phyloP scores from a whole-genome alignment of 345 rosid species.

The Cardamine chenopodiifolia region DNA sequence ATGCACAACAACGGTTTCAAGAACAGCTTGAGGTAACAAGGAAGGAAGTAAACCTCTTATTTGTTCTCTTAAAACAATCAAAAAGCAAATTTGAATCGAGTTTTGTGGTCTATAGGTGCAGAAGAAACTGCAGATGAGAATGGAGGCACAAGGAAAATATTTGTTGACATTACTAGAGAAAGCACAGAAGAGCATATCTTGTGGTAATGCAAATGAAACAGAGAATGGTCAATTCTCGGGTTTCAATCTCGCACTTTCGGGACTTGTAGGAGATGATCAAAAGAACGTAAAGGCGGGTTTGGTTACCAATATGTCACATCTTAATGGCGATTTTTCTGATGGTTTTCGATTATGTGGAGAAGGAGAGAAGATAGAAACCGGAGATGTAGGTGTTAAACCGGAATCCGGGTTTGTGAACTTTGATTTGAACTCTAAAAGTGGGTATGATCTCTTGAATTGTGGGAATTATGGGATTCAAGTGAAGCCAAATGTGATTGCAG shows the following conservation, averaged over 20 bases:
- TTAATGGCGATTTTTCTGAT: slow-evolving; percentile 26
- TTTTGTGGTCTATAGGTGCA: slow-evolving; percentile 55
- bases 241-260: slow-evolving; percentile 56
- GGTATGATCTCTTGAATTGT: slow-evolving; percentile 49
- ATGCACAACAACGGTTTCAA: slow-evolving; percentile 60
- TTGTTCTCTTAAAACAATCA: not conserved
- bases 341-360: slow-evolving; percentile 38
- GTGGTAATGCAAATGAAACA: slow-evolving; percentile 36
- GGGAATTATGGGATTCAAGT: slow-evolving; percentile 49
- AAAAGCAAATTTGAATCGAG: not conserved
- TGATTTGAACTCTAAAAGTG: slow-evolving; percentile 59
- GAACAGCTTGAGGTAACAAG: slow-evolving; percentile 72
- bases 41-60: not conserved
- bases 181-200: slow-evolving; percentile 64
- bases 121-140: slow-evolving; percentile 73
- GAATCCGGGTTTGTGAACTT: slow-evolving; percentile 50
- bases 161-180: slow-evolving; percentile 70
- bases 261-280: slow-evolving; percentile 43
- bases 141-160: slow-evolving; percentile 87
- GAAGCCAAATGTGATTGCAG: slow-evolving; percentile 45
- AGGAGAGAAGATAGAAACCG: slow-evolving; percentile 28
- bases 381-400: slow-evolving; percentile 41
- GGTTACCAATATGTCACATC: slow-evolving; percentile 14
- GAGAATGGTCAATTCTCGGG: slow-evolving; percentile 45
- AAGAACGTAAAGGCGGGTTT: slow-evolving; percentile 30